Conservation (phyloP, 495 filamentous ascomycete genomes). For the Podospora fimiseda region DNA sequence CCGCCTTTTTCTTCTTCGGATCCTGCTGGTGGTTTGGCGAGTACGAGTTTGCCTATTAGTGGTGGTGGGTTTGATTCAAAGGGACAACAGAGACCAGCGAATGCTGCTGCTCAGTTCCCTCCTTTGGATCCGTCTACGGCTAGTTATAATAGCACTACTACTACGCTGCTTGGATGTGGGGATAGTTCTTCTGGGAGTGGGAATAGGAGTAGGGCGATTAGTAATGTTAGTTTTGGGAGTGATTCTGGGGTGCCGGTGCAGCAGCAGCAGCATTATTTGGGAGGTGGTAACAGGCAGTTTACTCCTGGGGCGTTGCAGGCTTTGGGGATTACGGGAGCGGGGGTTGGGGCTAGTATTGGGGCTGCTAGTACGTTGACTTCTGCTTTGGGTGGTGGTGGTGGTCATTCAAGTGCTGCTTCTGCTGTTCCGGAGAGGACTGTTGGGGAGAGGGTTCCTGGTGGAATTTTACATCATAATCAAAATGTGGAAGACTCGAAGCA, state of each 20-base stretch:
- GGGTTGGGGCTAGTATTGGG: neutral
- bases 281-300: conserved; percentile 32
- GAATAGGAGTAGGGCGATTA: conserved; percentile 66
- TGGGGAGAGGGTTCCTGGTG: neutral
- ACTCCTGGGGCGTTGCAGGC: conserved; percentile 42
- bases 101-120: conserved; percentile 63
- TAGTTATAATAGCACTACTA: conserved; percentile 72
- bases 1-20: conserved; percentile 29
- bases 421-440: neutral
- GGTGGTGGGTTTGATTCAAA: conserved; percentile 37
- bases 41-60: conserved; percentile 24
- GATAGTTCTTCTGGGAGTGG: conserved; percentile 50
- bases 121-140: conserved; percentile 63
- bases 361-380: neutral
- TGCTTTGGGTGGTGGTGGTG: neutral
- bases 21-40: conserved; percentile 19
- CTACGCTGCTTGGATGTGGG: conserved; percentile 64
- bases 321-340: conserved; percentile 10
- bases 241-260: too few relatives aligned
- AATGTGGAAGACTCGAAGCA: conserved; percentile 68
- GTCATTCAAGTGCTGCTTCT: neutral
- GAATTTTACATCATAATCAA: conserved; percentile 31
- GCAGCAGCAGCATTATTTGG: conserved; percentile 24
- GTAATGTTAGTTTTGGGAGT: conserved; percentile 71
- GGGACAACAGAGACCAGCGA: conserved; percentile 21